Evolutionary conservation across 495 filamentous ascomycete species (phyloP).

Genomic region (Neurospora sp.): DNA sequence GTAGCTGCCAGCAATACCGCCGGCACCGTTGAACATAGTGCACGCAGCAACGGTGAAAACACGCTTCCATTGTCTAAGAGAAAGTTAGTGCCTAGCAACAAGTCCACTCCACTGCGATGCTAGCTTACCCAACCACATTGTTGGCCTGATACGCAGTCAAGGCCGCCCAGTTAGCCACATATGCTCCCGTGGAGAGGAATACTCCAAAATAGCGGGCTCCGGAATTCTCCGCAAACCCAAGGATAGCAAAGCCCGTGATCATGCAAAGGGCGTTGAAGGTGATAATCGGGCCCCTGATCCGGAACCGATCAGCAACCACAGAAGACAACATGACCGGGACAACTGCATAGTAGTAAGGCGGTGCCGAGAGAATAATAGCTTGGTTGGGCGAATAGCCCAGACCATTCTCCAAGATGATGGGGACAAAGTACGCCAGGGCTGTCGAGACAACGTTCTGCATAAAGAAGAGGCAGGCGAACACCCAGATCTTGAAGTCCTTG

Average conservation of each 20-base stretch:
- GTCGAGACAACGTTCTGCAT: constrained; percentile 63
- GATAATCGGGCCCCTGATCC: constrained; percentile 58
- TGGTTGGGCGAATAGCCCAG: constrained; percentile 60
- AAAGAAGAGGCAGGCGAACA: constrained; percentile 64
- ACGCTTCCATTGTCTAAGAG: constrained; percentile 59
- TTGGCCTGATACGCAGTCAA: constrained; percentile 64
- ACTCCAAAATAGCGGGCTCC: constrained; percentile 64
- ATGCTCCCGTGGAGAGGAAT: constrained; percentile 67
- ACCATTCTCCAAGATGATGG: constrained; percentile 60
- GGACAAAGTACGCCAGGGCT: constrained; percentile 57
- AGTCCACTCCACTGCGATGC: background rate
- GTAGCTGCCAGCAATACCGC: constrained; percentile 67
- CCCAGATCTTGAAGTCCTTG: constrained; percentile 60
- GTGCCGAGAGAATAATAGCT: constrained; percentile 61
- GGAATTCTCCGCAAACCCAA: constrained; percentile 59
- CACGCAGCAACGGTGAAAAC: constrained; percentile 60
- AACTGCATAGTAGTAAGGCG: constrained; percentile 68
- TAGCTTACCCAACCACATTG: constrained; percentile 46
- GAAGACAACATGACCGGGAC: constrained; percentile 64
- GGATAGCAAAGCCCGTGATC: constrained; percentile 63
- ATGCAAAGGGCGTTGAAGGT: constrained; percentile 62
- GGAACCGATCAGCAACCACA: constrained; percentile 53
- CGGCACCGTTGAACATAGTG: constrained; percentile 62
- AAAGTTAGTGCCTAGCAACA: constrained; percentile 1
- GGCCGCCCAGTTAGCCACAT: constrained; percentile 73